A percentile compares a stretch with the other conserved stretches of the same genome.
Conservation (phyloP, 352 stramenopile genomes). For the Globisporangium radiosum region DNA sequence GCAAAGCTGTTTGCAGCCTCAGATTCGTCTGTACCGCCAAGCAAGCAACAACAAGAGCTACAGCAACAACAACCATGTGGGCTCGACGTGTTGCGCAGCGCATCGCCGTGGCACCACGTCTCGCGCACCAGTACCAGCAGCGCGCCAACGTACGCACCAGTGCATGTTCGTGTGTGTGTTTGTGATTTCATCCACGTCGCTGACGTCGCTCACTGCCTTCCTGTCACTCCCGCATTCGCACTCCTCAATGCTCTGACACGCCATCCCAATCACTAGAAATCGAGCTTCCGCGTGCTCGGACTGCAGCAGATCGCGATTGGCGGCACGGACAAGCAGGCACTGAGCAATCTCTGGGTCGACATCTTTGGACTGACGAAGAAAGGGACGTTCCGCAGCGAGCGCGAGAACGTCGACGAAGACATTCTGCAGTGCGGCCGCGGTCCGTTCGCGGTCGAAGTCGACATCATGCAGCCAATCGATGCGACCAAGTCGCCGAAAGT, state of each 20-base stretch:
- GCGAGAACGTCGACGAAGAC: constrained; percentile 98
- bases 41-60: neutral
- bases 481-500: constrained; percentile 89
- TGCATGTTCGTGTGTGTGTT: neutral
- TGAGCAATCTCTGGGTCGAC: constrained; percentile 85
- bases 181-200: neutral
- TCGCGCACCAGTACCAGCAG: constrained; percentile 15
- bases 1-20: neutral
- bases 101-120: neutral
- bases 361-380: constrained; percentile 73
- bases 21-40: neutral
- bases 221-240: neutral
- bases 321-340: constrained; percentile 76
- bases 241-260: too few relatives aligned
- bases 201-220: too few relatives aligned
- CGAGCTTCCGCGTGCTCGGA: constrained; percentile 92
- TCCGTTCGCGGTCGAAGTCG: constrained; percentile 93
- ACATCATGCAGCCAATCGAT: constrained; percentile 98
- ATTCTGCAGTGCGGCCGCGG: constrained; percentile 91
- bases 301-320: constrained; percentile 98
- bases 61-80: constrained; percentile 10
- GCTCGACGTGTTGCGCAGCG: constrained; percentile 5
- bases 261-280: constrained; percentile 20
- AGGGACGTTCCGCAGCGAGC: constrained; percentile 67
- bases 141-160: constrained; percentile 8